Percentiles rank a stretch among this genome's conserved stretches.
Evolutionary conservation across 1,139 yeast genomes (phyloP).

Genomic region (Yamadazyma songkhlaensis): DNA sequence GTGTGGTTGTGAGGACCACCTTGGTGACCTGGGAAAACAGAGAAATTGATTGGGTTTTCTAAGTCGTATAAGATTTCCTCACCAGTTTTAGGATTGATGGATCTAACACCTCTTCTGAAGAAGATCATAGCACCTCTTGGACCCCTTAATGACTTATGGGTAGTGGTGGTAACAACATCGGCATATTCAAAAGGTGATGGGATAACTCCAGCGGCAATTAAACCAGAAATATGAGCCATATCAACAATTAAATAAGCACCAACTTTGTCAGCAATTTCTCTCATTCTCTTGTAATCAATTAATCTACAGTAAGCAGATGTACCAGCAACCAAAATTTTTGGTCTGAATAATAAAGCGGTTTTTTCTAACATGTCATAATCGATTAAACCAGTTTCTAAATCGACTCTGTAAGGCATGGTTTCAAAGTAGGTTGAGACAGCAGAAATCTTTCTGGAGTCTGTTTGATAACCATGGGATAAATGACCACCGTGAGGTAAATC

Average conservation of each 20-base stretch:
- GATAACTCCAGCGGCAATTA: slow-evolving; percentile 93
- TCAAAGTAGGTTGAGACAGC: slow-evolving; percentile 95
- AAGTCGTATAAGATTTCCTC: slow-evolving; percentile 84
- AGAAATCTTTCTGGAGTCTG: slow-evolving; percentile 91
- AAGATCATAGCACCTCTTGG: slow-evolving; percentile 99
- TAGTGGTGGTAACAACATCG: slow-evolving; percentile 96
- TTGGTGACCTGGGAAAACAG: slow-evolving; percentile 99
- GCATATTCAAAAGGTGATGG: slow-evolving; percentile 96
- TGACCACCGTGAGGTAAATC: slow-evolving; percentile 99
- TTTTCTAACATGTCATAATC: slow-evolving; percentile 93
- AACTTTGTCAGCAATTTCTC: slow-evolving; percentile 92
- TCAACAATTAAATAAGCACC: slow-evolving; percentile 96
- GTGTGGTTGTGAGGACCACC: slow-evolving; percentile 99
- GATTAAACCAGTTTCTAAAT: slow-evolving; percentile 86
- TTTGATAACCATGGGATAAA: slow-evolving; percentile 96
- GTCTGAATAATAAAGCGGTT: slow-evolving; percentile 87
- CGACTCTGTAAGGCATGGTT: slow-evolving; percentile 97
- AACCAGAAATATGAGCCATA: slow-evolving; percentile 98
- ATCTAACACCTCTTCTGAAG: slow-evolving; percentile 95
- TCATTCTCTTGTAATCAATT: slow-evolving; percentile 93
- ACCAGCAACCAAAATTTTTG: slow-evolving; percentile 95
- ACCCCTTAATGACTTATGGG: slow-evolving; percentile 97
- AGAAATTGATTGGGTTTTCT: slow-evolving; percentile 93
- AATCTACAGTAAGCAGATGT: slow-evolving; percentile 96
- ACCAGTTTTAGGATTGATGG: slow-evolving; percentile 87